Conservation (phyloP, 2,329 filamentous ascomycete species). For the Trichoderma oligosporum region DNA sequence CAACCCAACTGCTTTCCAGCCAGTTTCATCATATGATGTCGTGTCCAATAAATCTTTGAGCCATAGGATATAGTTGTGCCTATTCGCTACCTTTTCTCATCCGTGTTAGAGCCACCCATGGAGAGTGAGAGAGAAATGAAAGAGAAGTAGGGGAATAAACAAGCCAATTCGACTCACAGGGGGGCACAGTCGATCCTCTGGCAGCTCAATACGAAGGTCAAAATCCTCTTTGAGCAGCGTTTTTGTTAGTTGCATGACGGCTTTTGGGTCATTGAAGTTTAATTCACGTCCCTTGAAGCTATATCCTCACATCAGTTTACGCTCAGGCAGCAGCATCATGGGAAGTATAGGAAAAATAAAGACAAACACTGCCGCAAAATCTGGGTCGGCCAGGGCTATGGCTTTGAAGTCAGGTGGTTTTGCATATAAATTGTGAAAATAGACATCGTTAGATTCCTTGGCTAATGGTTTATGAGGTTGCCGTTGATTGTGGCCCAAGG, state of each 20-base stretch:
- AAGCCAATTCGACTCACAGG: slow-evolving; percentile 53
- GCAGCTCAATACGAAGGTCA: slow-evolving; percentile 64
- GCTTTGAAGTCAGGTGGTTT: slow-evolving; percentile 43
- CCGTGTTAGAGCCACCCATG: neutral
- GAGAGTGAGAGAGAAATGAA: neutral
- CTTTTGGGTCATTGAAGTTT: slow-evolving; percentile 74
- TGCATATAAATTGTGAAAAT: slow-evolving; percentile 40
- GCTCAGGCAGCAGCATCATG: neutral
- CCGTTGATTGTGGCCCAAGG: neutral
- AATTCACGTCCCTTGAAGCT: slow-evolving; percentile 48
- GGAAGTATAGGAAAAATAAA: slow-evolving; percentile 10
- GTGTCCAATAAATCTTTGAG: slow-evolving; percentile 76
- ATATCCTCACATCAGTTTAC: neutral
- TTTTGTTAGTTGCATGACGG: slow-evolving; percentile 78
- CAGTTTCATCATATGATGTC: slow-evolving; percentile 49
- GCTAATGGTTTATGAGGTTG: neutral
- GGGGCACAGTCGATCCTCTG: slow-evolving; percentile 77
- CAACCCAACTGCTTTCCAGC: slow-evolving; percentile 60
- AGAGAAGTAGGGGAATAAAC: too few relatives aligned
- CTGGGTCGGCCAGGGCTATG: slow-evolving; percentile 39
- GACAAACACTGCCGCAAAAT: slow-evolving; percentile 41
- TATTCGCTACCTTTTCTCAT: slow-evolving; percentile 50
- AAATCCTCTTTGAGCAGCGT: slow-evolving; percentile 75
- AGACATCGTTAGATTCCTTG: slow-evolving; percentile 26
- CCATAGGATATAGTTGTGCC: slow-evolving; percentile 90